Base-by-base conservation (phyloP, 306 rosid species). In the Carpinus fangiana region DNA sequence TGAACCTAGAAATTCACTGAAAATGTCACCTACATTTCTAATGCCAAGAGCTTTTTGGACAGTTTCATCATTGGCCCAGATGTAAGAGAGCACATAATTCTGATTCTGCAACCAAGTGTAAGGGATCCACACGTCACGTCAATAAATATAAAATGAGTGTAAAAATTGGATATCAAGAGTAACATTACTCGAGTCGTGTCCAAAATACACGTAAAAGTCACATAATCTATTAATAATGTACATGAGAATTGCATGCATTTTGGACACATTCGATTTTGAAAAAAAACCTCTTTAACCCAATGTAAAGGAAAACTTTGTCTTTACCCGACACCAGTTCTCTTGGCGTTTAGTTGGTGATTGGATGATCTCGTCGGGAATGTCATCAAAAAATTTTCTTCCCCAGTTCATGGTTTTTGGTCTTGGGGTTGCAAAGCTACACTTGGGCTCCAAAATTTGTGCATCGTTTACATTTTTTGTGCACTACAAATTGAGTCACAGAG, bases 301-400 rank as follows among this genome's bases (percentile, higher is more conserved):
- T 31, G 1, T 31, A 0, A 2, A 31, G 34, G 34, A 31, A 31
- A 31, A 31, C 34, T 28, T 28, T 31, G 3, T 31, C 34, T 31
- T 67, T 78, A 56, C 81, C 34, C 81, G 75, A 56, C 81, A 78
- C 81, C 81, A 78, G 16, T 77, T 57, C 23, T 57, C 57, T 23
- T 43, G 12, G 17, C 57, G 75, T 45, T 16, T 28, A n/a, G 34
- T 46, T 45, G 75, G 59, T 45, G 81, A 56, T 53, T 11, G 75
- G 36, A 78, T 70, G 57, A 78, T 69, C 64, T 78, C 81, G 0
- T 78, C 81, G 1, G 81, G 81, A 34, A 78, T 55, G 75, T 78
- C 81, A 0, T 78, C 81, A 17, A 78, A 70, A 55, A 70, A 78
- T 43, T 70, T 55, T 46, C 28, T 8, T 26, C 69, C 57, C 46